phyloP scores from a whole-genome alignment of 2,329 filamentous ascomycete genomes.

The Tolypocladium album region DNA sequence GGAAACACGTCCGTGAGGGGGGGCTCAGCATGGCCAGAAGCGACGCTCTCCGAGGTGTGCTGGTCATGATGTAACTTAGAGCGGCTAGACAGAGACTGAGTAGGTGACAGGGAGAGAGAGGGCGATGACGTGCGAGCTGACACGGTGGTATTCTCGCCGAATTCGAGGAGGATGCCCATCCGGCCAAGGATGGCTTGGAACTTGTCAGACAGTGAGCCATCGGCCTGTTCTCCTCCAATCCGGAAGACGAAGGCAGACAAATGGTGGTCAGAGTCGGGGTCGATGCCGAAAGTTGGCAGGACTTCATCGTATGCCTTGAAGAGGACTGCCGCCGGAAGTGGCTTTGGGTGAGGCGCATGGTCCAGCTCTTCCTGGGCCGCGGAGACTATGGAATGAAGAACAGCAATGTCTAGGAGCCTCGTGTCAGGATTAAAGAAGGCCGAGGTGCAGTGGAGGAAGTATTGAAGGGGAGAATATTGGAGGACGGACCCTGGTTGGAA shows the following conservation, averaged over 20 bases:
- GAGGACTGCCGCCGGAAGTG: constrained; percentile 63
- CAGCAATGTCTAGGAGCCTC: constrained; percentile 55
- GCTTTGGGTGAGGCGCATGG: constrained; percentile 45
- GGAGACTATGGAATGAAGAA: constrained; percentile 67
- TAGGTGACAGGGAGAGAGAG: constrained; percentile 11
- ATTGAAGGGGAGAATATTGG: not conserved
- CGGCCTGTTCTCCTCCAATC: constrained; percentile 55
- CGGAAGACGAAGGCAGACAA: constrained; percentile 72
- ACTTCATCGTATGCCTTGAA: constrained; percentile 73
- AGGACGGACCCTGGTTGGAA: constrained; percentile 44
- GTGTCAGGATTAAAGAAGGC: not conserved
- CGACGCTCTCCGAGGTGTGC: not conserved
- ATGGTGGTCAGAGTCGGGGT: constrained; percentile 63
- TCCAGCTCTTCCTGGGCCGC: constrained; percentile 56
- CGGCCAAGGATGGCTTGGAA: constrained; percentile 57
- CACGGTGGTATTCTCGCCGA: constrained; percentile 27
- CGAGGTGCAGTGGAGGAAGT: not conserved
- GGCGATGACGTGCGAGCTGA: constrained; percentile 15
- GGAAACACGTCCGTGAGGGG: not conserved
- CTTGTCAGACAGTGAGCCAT: constrained; percentile 51
- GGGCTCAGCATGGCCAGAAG: not conserved
- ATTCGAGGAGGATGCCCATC: constrained; percentile 63
- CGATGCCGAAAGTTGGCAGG: constrained; percentile 57
- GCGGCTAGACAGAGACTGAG: constrained; percentile 8
- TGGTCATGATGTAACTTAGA: constrained; percentile 5